A percentile compares a stretch with the other conserved stretches of the same genome.
Conservation (phyloP, 163 green algal genomes). For the Trebouxia gelatinosa region DNA sequence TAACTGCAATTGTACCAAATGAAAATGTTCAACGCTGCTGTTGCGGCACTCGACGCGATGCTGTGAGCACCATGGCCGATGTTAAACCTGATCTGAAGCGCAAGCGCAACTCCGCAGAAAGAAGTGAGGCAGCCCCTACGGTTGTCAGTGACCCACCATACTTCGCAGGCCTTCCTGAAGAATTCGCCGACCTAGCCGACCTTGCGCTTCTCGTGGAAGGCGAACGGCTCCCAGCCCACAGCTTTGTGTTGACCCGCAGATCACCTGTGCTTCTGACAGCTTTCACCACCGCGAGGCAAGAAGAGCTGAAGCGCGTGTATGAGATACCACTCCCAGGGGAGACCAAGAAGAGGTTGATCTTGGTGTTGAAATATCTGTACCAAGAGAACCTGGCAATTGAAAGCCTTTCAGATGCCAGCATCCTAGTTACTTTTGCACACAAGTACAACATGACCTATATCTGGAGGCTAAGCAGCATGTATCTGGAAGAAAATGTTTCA, state of each 20-base stretch:
- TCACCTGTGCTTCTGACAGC: neutral
- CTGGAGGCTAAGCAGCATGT: neutral
- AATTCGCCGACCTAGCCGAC: slow-evolving; percentile 1
- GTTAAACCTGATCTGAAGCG: neutral
- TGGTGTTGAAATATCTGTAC: neutral
- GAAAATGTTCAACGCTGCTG: no score
- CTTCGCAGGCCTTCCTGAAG: neutral
- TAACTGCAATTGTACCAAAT: no score
- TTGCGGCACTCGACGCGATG: no score
- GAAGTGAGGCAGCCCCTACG: neutral
- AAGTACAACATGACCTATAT: neutral
- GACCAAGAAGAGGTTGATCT: neutral
- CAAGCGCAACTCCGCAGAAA: neutral
- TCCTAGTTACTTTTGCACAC: neutral
- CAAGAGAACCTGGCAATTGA: no score
- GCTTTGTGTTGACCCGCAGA: neutral
- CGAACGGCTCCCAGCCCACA: neutral
- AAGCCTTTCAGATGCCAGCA: neutral
- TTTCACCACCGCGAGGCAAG: neutral
- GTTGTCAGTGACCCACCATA: neutral
- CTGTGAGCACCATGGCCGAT: neutral
- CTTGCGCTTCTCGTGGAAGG: neutral
- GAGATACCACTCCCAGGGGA: neutral
- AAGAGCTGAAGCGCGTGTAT: neutral
- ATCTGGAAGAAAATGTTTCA: neutral